Base-by-base conservation (phyloP, 208 protist genomes). In the Wallacemonas rigidus region DNA sequence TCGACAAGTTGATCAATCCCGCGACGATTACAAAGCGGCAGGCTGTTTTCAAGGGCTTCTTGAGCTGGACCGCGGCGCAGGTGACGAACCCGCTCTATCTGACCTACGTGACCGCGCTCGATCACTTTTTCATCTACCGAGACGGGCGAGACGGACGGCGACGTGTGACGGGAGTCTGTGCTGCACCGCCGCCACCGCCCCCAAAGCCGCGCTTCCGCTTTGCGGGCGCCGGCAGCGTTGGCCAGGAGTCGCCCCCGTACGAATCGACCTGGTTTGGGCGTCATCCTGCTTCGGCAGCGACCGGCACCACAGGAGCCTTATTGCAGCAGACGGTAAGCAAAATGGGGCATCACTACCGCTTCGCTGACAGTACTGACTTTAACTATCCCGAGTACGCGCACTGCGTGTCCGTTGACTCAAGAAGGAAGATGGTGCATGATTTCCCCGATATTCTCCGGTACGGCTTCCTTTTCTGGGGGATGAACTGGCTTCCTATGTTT, bases 401-500 rank as follows among this genome's bases (percentile, higher is more conserved):
- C 35, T 89, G 87, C 50, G 83, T 92, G 2, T 67, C 53, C 14
- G 41, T 61, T 9, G 83, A 89, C 72, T 62, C 77, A 12, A 85
- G 67, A 56, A 70, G 69, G 45, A 87, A 90, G 51, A 61, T 95
- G 12, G 73, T 76, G 5, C 43, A 89, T 53, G 87, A 93, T 69
- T 90, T 89, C 71, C 86, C 88, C 3, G 86, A 93, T 50, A 89
- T 93, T 50, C 71, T 88, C 47, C 70, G 74, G 60, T 91, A 90
- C 55, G 78, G 81, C 1, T 68, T 93, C 57, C n/a, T 85, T 1
- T 94, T 92, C 50, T 94, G 91, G 91, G 75, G 82, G 2, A 15
- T 87, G 12, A 92, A 95, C 72, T 93, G 89, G 86, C 64, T 94
- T 1, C 83, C 88, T 11, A 82, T 96, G 75, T 94, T 96, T 71